These are phyloP conservation scores for Samsoniella hepiali DNA, from an alignment of 2,329 filamentous ascomycete genomes.

Conservation along the genomic window DNA sequence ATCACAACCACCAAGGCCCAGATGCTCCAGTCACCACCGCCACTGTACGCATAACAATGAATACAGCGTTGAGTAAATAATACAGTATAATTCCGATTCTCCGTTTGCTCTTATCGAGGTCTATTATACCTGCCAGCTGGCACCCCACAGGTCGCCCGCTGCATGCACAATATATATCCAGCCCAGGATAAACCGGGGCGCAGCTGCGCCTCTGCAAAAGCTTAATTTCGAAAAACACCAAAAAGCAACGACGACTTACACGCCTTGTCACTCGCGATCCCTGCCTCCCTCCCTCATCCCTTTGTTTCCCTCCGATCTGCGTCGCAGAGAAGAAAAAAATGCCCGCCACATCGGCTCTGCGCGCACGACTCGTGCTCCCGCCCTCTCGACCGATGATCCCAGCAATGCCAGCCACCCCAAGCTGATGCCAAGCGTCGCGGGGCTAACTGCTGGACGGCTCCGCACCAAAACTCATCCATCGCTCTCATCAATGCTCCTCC, in stretches of 20 bases:
- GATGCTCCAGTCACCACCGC: too few species aligned
- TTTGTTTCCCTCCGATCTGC: not conserved
- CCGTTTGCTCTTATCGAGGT: not conserved
- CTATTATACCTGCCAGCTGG: not conserved
- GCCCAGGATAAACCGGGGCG: not conserved
- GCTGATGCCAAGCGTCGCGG: slow-evolving; percentile 9
- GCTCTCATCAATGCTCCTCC: not conserved
- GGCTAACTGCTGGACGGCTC: slow-evolving; percentile 8
- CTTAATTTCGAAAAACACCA: slow-evolving; percentile 11
- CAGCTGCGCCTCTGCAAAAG: slow-evolving; percentile 4
- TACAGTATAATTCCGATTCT: too few species aligned
- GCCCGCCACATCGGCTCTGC: too few species aligned
- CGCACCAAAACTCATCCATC: not conserved
- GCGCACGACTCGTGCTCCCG: too few species aligned
- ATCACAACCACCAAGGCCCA: too few species aligned
- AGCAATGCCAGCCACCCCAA: slow-evolving; percentile 4
- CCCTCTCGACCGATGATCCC: not conserved
- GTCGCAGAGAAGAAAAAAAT: not conserved
- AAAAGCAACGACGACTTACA: not conserved
- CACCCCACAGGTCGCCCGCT: not conserved
- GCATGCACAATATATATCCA: not conserved
- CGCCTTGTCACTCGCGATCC: not conserved
- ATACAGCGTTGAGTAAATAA: too few species aligned
- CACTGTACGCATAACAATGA: too few species aligned
- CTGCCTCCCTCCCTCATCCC: not conserved